A percentile compares a stretch with the other conserved stretches of the same genome.
Conservation (phyloP, 2,329 filamentous ascomycete species). For the Neurospora sp. region DNA sequence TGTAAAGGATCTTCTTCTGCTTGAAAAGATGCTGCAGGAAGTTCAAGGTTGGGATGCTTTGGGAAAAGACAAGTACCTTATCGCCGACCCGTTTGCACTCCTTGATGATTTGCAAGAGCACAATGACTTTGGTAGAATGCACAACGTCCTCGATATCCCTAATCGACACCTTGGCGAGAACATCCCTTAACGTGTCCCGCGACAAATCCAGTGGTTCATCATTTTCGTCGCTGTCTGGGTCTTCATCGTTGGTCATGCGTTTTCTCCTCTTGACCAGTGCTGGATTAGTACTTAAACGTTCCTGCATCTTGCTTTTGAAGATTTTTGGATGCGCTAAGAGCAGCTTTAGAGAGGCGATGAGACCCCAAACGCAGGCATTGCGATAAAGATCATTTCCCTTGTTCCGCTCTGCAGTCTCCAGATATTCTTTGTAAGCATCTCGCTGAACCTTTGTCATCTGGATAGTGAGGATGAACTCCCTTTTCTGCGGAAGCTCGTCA, state of each 20-base stretch:
- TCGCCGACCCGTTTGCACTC: constrained; percentile 53
- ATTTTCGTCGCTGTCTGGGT: constrained; percentile 6
- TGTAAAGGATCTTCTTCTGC: constrained; percentile 34
- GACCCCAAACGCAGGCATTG: constrained; percentile 20
- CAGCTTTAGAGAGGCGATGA: constrained; percentile 35
- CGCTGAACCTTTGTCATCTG: constrained; percentile 57
- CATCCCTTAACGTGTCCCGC: constrained; percentile 18
- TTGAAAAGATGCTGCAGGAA: constrained; percentile 53
- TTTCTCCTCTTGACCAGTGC: constrained; percentile 6
- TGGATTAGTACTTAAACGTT: constrained; percentile 11
- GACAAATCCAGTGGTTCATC: constrained; percentile 18
- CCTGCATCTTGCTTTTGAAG: constrained; percentile 29
- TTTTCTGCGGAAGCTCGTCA: constrained; percentile 60
- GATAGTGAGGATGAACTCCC: constrained; percentile 71
- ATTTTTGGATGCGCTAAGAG: constrained; percentile 44
- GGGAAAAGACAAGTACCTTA: constrained; percentile 73
- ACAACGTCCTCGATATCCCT: constrained; percentile 33
- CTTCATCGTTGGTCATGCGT: constrained; percentile 9
- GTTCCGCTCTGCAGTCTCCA: constrained; percentile 16
- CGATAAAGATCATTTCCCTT: constrained; percentile 1
- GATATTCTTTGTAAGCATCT: constrained; percentile 46
- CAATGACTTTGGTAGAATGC: constrained; percentile 57
- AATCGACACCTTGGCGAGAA: constrained; percentile 27
- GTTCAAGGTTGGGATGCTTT: constrained; percentile 58
- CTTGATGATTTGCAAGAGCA: constrained; percentile 61